Evolutionary conservation across 2,329 filamentous ascomycete genomes (phyloP).

Genomic region (Capronia epimyces): DNA sequence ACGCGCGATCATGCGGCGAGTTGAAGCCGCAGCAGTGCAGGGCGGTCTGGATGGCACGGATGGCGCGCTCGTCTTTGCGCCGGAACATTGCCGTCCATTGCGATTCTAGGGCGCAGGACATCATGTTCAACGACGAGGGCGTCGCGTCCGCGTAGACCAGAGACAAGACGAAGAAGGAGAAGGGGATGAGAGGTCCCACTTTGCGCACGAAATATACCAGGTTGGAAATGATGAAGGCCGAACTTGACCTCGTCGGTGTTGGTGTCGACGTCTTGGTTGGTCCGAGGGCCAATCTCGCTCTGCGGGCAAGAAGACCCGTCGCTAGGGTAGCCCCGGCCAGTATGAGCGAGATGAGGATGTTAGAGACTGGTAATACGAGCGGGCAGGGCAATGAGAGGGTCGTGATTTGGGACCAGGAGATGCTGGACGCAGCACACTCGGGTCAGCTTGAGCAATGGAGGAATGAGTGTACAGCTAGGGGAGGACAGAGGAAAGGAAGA

Average conservation of each 20-base stretch:
- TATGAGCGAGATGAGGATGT: conserved; percentile 10
- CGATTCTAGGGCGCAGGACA: conserved; percentile 32
- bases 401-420: conserved; percentile 5
- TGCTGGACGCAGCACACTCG: conserved; percentile 1
- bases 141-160: conserved; percentile 26
- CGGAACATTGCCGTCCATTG: conserved; percentile 34
- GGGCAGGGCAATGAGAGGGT: not conserved
- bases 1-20: conserved; percentile 36
- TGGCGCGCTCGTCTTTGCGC: conserved; percentile 31
- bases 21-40: conserved; percentile 36
- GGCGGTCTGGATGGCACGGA: conserved; percentile 34
- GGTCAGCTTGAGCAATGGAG: conserved; percentile 8
- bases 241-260: not conserved
- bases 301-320: no score
- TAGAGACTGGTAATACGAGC: conserved; percentile 4
- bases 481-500: no score
- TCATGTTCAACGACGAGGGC: conserved; percentile 28
- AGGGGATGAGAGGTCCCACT: conserved; percentile 31
- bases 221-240: not conserved
- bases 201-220: conserved; percentile 23
- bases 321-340: not conserved
- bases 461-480: not conserved
- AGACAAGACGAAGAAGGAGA: conserved; percentile 5
- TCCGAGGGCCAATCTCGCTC: not conserved
- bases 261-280: not conserved